These are phyloP conservation scores for Pythium dissimile DNA, from an alignment of 352 stramenopile genomes.

Conservation along the genomic window DNA sequence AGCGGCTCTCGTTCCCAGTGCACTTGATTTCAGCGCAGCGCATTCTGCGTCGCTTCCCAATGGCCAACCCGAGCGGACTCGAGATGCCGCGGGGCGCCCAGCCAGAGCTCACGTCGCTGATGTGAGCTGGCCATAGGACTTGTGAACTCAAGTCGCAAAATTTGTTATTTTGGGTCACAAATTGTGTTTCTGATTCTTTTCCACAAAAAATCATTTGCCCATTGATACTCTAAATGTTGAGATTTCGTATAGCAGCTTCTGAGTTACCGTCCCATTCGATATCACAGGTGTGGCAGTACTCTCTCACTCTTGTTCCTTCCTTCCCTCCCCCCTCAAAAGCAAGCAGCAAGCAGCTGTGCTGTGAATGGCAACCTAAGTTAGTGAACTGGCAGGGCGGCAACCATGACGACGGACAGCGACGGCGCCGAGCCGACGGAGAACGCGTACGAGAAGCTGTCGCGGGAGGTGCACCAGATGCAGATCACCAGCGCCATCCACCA, in stretches of 20 bases:
- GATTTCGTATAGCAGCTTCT: background rate
- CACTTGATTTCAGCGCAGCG: slow-evolving; percentile 42
- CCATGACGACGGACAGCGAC: slow-evolving; percentile 6
- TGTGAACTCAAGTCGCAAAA: no score
- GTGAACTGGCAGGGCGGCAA: no score
- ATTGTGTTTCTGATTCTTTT: no score
- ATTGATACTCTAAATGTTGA: no score
- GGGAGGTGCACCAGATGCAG: slow-evolving; percentile 89
- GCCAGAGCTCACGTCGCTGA: no score
- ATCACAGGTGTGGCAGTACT: background rate
- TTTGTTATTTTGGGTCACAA: no score
- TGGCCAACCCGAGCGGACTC: no score
- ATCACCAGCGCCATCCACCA: slow-evolving; percentile 86
- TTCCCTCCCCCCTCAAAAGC: no score
- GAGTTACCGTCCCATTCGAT: background rate
- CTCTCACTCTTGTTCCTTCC: background rate
- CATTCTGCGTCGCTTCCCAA: slow-evolving; percentile 39
- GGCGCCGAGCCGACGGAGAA: slow-evolving; percentile 53
- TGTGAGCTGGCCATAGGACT: no score
- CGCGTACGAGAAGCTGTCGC: slow-evolving; percentile 86
- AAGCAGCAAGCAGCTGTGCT: no score
- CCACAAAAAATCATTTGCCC: no score
- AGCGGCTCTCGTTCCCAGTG: slow-evolving; percentile 64
- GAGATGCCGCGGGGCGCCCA: no score
- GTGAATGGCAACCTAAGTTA: background rate